Conservation (phyloP, 805 yeast genomes). For the Saccharomycopsis babjevae region DNA sequence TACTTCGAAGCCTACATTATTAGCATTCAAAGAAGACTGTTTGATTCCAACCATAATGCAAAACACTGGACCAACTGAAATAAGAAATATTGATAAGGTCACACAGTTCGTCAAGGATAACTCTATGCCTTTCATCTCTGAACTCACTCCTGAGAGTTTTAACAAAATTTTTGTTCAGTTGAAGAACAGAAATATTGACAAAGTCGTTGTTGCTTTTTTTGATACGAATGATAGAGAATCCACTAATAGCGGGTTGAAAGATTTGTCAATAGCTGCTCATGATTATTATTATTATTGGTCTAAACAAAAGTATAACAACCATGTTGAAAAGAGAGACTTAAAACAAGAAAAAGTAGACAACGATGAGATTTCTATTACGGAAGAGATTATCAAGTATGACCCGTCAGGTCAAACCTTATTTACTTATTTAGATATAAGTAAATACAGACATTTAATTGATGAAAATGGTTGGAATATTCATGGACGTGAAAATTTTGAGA, state of each 20-base stretch:
- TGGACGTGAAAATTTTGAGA: slow-evolving; percentile 29
- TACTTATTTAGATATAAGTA: slow-evolving; percentile 42
- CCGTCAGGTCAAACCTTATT: slow-evolving; percentile 34
- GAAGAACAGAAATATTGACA: slow-evolving; percentile 29
- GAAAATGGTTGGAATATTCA: slow-evolving; percentile 23
- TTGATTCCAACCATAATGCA: slow-evolving; percentile 43
- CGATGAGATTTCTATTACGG: slow-evolving; percentile 33
- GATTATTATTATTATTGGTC: slow-evolving; percentile 38
- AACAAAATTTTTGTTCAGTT: slow-evolving; percentile 16
- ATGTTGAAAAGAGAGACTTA: slow-evolving; percentile 15
- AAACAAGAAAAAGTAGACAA: slow-evolving; percentile 40
- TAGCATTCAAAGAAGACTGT: slow-evolving; percentile 49
- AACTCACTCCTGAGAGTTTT: slow-evolving; percentile 34
- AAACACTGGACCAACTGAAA: slow-evolving; percentile 54
- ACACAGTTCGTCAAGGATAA: slow-evolving; percentile 40
- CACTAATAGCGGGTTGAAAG: slow-evolving; percentile 25
- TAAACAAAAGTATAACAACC: slow-evolving; percentile 26
- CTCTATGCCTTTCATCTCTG: slow-evolving; percentile 42
- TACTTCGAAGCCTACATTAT: slow-evolving; percentile 52
- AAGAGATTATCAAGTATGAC: slow-evolving; percentile 39
- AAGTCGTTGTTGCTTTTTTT: slow-evolving; percentile 38
- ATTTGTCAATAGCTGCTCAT: slow-evolving; percentile 35
- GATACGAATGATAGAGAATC: slow-evolving; percentile 26
- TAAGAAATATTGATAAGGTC: slow-evolving; percentile 40
- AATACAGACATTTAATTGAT: slow-evolving; percentile 23